A percentile compares a stretch with the other conserved stretches of the same genome.
phyloP scores from a whole-genome alignment of 148 eudicot species.

The Persicaria maculosa region DNA sequence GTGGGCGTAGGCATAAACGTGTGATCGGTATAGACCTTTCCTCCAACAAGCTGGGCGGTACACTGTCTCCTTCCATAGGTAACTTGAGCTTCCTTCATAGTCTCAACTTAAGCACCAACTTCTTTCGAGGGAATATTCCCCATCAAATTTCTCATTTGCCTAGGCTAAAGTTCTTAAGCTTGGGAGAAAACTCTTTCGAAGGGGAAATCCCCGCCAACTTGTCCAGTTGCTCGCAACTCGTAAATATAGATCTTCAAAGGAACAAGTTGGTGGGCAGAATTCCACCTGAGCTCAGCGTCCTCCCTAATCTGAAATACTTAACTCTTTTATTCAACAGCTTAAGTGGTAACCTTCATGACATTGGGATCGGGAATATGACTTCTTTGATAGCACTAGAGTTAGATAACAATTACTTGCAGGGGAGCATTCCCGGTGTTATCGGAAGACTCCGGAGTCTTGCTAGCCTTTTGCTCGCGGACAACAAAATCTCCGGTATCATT shows the following conservation, averaged over 20 bases:
- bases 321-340: not conserved
- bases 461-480: not conserved
- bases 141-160: slow-evolving; percentile 17
- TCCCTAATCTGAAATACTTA: not conserved
- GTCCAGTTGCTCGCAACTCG: slow-evolving; percentile 9
- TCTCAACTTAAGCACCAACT: not conserved
- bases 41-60: slow-evolving; percentile 7
- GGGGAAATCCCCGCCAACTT: slow-evolving; percentile 18
- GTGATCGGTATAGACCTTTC: not conserved
- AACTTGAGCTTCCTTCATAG: slow-evolving; percentile 20
- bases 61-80: slow-evolving; percentile 19
- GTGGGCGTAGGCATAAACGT: slow-evolving; percentile 10
- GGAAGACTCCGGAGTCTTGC: not conserved
- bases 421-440: slow-evolving; percentile 3
- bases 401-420: slow-evolving; percentile 14
- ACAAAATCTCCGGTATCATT: slow-evolving; percentile 15
- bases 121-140: slow-evolving; percentile 19
- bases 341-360: not conserved
- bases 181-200: slow-evolving; percentile 11
- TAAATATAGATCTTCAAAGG: not conserved
- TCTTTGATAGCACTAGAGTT: not conserved
- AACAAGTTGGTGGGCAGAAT: no score
- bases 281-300: not conserved
- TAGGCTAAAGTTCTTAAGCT: slow-evolving; percentile 8
- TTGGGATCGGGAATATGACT: not conserved